Percentiles rank a stretch among this genome's conserved stretches.
Conservation (phyloP, 1,284 basidiomycete genomes). For the Papiliotrema flavescens region DNA sequence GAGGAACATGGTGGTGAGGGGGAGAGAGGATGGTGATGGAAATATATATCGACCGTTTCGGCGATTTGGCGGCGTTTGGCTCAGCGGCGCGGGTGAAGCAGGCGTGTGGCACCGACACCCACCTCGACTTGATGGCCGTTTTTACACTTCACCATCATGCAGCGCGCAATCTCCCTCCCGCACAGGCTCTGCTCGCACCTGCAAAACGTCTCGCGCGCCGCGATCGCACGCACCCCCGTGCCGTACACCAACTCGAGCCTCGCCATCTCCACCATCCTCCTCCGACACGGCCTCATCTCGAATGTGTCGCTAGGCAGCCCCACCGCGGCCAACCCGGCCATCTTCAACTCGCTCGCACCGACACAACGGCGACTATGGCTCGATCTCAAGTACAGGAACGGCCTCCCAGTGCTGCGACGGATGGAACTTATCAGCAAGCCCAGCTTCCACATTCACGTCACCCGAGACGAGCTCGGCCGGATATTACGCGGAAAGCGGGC, state of each 20-base stretch:
- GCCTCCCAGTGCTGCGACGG: slow-evolving; percentile 41
- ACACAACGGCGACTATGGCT: slow-evolving; percentile 43
- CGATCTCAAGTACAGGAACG: slow-evolving; percentile 43
- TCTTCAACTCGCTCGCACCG: slow-evolving; percentile 31
- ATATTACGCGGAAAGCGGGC: slow-evolving; percentile 44
- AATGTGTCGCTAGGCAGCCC: slow-evolving; percentile 44
- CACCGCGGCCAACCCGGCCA: slow-evolving; percentile 31
- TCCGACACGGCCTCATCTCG: slow-evolving; percentile 46
- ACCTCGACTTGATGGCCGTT: too few relatives aligned
- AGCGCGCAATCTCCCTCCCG: slow-evolving; percentile 33
- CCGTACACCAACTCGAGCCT: slow-evolving; percentile 42
- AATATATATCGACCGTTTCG: not conserved
- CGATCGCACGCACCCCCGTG: slow-evolving; percentile 42
- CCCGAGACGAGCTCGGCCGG: slow-evolving; percentile 39
- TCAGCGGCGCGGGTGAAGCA: too few relatives aligned
- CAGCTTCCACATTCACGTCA: slow-evolving; percentile 34
- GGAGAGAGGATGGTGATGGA: not conserved
- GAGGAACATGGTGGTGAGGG: slow-evolving; percentile 5
- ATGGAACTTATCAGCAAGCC: slow-evolving; percentile 43
- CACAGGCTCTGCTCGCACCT: slow-evolving; percentile 46
- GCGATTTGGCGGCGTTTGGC: not conserved
- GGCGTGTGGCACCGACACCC: not conserved
- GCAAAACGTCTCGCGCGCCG: slow-evolving; percentile 40
- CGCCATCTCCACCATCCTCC: slow-evolving; percentile 43
- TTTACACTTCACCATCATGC: too few relatives aligned